A percentile compares a stretch with the other conserved stretches of the same genome.
These are phyloP conservation scores for Diaporthe ilicicola DNA, from an alignment of 2,329 filamentous ascomycete species.

Conservation along the genomic window DNA sequence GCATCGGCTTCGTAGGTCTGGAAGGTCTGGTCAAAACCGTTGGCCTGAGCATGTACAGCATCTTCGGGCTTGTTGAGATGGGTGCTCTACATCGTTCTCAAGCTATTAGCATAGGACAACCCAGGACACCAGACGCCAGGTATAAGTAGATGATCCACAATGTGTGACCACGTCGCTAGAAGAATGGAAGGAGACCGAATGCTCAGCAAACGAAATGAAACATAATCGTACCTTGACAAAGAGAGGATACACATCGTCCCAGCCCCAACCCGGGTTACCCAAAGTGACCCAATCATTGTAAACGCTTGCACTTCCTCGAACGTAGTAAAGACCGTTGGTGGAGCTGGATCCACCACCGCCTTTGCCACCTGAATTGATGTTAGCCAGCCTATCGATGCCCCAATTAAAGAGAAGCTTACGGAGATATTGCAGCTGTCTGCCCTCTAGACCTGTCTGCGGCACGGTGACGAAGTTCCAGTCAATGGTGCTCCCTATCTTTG, in stretches of 20 bases:
- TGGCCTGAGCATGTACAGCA: conserved; percentile 21
- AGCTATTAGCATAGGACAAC: not conserved
- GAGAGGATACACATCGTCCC: conserved; percentile 39
- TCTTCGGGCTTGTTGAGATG: conserved; percentile 38
- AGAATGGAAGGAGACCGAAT: fast-evolving
- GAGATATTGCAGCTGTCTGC: conserved; percentile 44
- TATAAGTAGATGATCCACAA: not conserved
- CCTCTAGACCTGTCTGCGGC: conserved; percentile 36
- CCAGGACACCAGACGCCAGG: no score
- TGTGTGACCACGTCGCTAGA: no score
- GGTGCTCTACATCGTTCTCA: conserved; percentile 17
- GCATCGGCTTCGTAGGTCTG: conserved; percentile 40
- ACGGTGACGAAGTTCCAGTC: conserved; percentile 40
- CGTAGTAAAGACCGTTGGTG: conserved; percentile 45
- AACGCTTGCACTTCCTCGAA: conserved; percentile 41
- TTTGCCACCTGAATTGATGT: not conserved
- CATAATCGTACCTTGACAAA: conserved; percentile 35
- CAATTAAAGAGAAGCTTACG: conserved; percentile 31
- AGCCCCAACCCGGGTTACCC: conserved; percentile 45
- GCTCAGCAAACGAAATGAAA: no score
- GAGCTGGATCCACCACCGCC: conserved; percentile 43
- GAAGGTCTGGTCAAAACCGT: conserved; percentile 39
- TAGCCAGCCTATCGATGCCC: not conserved
- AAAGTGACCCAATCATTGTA: conserved; percentile 44
- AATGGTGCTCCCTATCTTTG: conserved; percentile 31